Evolutionary conservation across 805 yeast species (phyloP).

Genomic region (Wickerhamiella lipophila): DNA sequence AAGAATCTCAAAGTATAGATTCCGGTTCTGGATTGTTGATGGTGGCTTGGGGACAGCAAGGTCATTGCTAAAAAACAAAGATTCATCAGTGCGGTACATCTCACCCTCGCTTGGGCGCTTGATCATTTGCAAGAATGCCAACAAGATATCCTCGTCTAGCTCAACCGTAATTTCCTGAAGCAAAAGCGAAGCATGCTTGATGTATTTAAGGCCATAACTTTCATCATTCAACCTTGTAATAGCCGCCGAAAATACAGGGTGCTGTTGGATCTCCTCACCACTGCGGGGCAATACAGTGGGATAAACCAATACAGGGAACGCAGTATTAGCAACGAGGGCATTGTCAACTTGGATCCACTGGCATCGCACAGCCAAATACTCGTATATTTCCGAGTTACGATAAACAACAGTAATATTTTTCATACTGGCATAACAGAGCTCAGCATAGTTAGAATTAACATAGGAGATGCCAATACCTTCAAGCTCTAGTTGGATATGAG

Average conservation of each 20-base stretch:
- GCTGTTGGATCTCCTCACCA: constrained; percentile 67
- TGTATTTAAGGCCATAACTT: constrained; percentile 75
- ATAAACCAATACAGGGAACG: constrained; percentile 71
- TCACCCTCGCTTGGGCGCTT: constrained; percentile 21
- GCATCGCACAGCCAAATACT: constrained; percentile 62
- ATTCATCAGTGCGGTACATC: constrained; percentile 25
- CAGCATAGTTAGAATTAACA: constrained; percentile 57
- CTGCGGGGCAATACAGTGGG: constrained; percentile 85
- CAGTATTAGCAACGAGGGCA: constrained; percentile 70
- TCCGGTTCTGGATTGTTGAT: constrained; percentile 43
- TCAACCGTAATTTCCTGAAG: constrained; percentile 87
- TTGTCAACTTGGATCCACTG: constrained; percentile 96
- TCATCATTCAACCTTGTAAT: constrained; percentile 76
- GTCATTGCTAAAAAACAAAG: constrained; percentile 47
- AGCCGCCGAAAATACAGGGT: constrained; percentile 83
- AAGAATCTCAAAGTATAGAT: constrained; percentile 81
- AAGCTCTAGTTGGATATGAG: constrained; percentile 47
- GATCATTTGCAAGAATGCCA: constrained; percentile 66
- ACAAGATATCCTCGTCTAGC: constrained; percentile 83
- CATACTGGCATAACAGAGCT: constrained; percentile 69
- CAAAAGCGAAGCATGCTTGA: constrained; percentile 81
- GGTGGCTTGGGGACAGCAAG: constrained; percentile 62
- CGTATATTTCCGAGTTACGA: constrained; percentile 73
- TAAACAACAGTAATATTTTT: constrained; percentile 71
- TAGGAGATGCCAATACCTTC: constrained; percentile 78